Percentiles rank a stretch among this genome's conserved stretches.
These are phyloP conservation scores for Smallanthus sonchifolius DNA, from an alignment of 129 eudicot genomes.

Conservation along the genomic window DNA sequence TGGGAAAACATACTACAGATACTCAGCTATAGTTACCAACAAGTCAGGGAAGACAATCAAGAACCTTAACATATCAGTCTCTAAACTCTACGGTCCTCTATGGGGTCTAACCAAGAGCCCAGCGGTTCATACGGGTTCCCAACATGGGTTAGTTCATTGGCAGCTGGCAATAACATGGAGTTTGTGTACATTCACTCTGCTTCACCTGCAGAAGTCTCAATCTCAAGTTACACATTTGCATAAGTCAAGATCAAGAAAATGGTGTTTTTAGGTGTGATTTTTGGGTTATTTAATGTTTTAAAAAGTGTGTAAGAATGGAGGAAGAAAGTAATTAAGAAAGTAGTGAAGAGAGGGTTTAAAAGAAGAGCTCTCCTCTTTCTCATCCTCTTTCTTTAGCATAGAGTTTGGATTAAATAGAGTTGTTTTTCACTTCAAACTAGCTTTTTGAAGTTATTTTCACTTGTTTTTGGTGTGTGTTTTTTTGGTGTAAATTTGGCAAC, in stretches of 20 bases:
- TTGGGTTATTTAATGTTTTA: conserved; percentile 21
- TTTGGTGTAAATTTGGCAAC: conserved; percentile 24
- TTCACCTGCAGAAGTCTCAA: conserved; percentile 62
- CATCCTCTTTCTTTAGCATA: conserved; percentile 48
- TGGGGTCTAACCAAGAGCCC: conserved; percentile 79
- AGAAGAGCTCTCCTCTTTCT: conserved; percentile 97
- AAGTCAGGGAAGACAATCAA: conserved; percentile 65
- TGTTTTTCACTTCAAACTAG: conserved; percentile 13
- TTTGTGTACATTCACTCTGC: conserved; percentile 80
- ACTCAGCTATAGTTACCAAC: conserved; percentile 69
- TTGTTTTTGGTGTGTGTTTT: conserved; percentile 27
- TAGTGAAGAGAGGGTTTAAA: conserved; percentile 79
- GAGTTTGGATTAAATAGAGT: conserved; percentile 17
- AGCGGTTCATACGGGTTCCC: conserved; percentile 71
- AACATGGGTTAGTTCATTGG: conserved; percentile 63
- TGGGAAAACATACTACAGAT: conserved; percentile 88
- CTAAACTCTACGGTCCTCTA: conserved; percentile 81
- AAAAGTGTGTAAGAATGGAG: conserved; percentile 39
- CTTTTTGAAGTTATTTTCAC: conserved; percentile 20
- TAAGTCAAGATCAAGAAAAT: conserved; percentile 30
- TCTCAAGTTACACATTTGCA: conserved; percentile 64
- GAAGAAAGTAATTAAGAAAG: conserved; percentile 45
- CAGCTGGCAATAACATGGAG: conserved; percentile 85
- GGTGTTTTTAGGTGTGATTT: conserved; percentile 27
- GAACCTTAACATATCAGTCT: conserved; percentile 60